phyloP scores from a whole-genome alignment of 2,329 filamentous ascomycete genomes.

The Fusarium nisikadoi region DNA sequence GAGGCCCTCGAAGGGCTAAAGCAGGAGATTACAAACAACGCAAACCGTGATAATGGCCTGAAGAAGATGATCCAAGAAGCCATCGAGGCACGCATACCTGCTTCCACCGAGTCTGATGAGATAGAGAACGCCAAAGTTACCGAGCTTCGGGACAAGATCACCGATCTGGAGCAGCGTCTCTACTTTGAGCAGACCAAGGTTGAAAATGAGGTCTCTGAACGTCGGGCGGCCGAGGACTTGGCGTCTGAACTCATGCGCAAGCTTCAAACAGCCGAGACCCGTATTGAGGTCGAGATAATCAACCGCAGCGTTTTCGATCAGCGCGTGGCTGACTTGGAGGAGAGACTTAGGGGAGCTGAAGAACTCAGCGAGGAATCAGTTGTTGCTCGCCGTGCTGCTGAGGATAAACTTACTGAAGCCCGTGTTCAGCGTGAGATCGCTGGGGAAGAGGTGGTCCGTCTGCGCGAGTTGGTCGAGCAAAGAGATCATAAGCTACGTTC shows the following conservation, averaged over 20 bases:
- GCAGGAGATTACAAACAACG: slow-evolving; percentile 53
- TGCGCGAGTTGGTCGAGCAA: slow-evolving; percentile 74
- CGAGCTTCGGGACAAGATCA: slow-evolving; percentile 69
- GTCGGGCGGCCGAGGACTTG: slow-evolving; percentile 64
- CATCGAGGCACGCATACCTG: slow-evolving; percentile 66
- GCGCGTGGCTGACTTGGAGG: slow-evolving; percentile 76
- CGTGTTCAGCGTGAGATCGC: slow-evolving; percentile 75
- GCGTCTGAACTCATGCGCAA: slow-evolving; percentile 64
- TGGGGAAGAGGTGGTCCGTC: slow-evolving; percentile 76
- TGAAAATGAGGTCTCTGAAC: slow-evolving; percentile 60
- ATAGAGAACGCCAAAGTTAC: slow-evolving; percentile 64
- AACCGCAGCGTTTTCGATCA: slow-evolving; percentile 68
- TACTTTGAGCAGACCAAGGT: slow-evolving; percentile 59
- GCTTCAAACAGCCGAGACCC: slow-evolving; percentile 66
- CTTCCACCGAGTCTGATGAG: slow-evolving; percentile 61
- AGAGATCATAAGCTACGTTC: slow-evolving; percentile 73
- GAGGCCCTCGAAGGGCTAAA: slow-evolving; percentile 75
- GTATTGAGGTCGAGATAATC: slow-evolving; percentile 69
- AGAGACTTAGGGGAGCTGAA: slow-evolving; percentile 72
- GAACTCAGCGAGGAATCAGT: slow-evolving; percentile 72
- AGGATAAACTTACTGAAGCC: slow-evolving; percentile 78
- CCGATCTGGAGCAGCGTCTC: slow-evolving; percentile 68
- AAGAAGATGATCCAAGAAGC: slow-evolving; percentile 72
- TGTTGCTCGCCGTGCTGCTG: slow-evolving; percentile 70
- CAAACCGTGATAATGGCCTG: slow-evolving; percentile 60